phyloP scores from a whole-genome alignment of 345 rosid species.

The Eucalyptus leucophloia region DNA sequence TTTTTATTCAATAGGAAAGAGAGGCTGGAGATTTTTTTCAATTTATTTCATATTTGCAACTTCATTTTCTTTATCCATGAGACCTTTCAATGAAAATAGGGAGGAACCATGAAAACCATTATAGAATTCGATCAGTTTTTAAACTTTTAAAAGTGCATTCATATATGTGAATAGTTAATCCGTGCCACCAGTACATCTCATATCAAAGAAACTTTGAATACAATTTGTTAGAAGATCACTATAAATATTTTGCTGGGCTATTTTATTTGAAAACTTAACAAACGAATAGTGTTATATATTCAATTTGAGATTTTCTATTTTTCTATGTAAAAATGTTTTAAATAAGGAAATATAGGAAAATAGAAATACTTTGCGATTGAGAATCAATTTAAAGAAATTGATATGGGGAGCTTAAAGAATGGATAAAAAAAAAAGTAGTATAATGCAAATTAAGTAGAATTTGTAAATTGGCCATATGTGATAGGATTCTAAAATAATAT shows the following conservation, averaged over 20 bases:
- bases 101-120: neutral
- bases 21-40: neutral
- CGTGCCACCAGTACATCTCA: rapidly evolving
- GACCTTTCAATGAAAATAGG: neutral
- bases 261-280: neutral
- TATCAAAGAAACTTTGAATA: neutral
- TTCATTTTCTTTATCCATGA: neutral
- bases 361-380: neutral
- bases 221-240: neutral
- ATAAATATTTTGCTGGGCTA: rapidly evolving
- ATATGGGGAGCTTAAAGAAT: neutral
- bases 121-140: rapidly evolving
- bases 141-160: neutral
- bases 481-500: neutral
- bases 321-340: neutral
- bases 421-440: neutral
- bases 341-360: neutral
- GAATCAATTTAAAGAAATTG: neutral
- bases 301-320: neutral
- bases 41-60: neutral
- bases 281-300: rapidly evolving
- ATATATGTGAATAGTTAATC: neutral
- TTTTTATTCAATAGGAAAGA: neutral
- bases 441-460: neutral
- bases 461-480: neutral